phyloP scores from a whole-genome alignment of 306 rosid genomes.

The Urtica urens region DNA sequence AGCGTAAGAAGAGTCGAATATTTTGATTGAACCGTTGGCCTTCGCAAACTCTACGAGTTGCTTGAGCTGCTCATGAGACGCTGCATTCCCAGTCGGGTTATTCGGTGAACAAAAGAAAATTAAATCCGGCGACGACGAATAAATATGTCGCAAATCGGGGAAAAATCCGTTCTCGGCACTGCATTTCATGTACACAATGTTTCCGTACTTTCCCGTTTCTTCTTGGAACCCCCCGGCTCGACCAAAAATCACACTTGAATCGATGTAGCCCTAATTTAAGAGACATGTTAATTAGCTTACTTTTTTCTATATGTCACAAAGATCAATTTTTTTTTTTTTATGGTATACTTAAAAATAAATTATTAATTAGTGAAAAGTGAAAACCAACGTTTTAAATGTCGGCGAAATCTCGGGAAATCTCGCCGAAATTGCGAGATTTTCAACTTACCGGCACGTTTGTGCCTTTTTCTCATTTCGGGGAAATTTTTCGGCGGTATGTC shows the following conservation, averaged over 20 bases:
- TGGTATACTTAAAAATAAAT: too few relatives aligned
- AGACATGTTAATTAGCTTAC: too few relatives aligned
- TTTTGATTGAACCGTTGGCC: slow-evolving; percentile 42
- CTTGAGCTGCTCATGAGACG: slow-evolving; percentile 29
- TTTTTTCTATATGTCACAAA: too few relatives aligned
- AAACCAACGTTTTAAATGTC: too few relatives aligned
- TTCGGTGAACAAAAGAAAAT: slow-evolving; percentile 61
- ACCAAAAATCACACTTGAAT: slow-evolving; percentile 45
- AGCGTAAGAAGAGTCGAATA: slow-evolving; percentile 47
- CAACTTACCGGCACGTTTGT: too few relatives aligned
- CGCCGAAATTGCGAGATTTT: too few relatives aligned
- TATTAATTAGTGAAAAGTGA: too few relatives aligned
- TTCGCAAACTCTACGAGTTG: slow-evolving; percentile 49
- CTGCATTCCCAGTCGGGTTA: slow-evolving; percentile 54
- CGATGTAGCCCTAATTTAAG: slow-evolving; percentile 48
- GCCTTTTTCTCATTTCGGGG: too few relatives aligned
- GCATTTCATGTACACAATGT: slow-evolving; percentile 49
- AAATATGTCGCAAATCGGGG: slow-evolving; percentile 33
- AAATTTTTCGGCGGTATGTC: too few relatives aligned
- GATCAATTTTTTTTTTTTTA: too few relatives aligned
- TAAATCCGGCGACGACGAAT: slow-evolving; percentile 35
- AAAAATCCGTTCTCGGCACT: slow-evolving; percentile 31
- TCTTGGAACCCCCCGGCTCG: slow-evolving; percentile 25
- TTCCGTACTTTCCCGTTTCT: slow-evolving; percentile 28
- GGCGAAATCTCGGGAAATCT: too few relatives aligned